Evolutionary conservation across 2,329 filamentous ascomycete genomes (phyloP).

Genomic region (Penicillium sp.): DNA sequence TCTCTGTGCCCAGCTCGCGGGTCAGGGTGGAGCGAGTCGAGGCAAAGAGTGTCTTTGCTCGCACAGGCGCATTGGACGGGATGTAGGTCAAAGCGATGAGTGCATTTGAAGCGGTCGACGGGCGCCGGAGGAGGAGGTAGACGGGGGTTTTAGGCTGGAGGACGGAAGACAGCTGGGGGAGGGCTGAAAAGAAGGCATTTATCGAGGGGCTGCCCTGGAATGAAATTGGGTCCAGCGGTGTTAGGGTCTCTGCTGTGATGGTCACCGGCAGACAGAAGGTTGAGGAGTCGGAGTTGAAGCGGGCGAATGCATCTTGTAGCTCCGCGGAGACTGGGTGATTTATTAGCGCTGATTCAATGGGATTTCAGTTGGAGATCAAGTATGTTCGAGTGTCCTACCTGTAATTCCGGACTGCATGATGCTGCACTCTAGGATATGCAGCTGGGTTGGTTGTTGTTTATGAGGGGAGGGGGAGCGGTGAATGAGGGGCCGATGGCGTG

Average conservation of each 20-base stretch:
- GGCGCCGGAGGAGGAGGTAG: conserved; percentile 54
- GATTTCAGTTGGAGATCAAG: background rate
- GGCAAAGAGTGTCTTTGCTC: conserved; percentile 59
- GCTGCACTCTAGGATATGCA: conserved; percentile 8
- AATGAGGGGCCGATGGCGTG: conserved; percentile 21
- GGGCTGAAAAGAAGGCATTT: conserved; percentile 44
- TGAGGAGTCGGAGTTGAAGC: conserved; percentile 35
- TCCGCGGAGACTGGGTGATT: conserved; percentile 36
- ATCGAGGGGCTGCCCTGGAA: conserved; percentile 34
- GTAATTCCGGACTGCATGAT: conserved; percentile 44
- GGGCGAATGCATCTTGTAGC: conserved; percentile 40
- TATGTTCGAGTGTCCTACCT: conserved; percentile 24
- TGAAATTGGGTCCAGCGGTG: conserved; percentile 32
- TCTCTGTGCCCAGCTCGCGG: conserved; percentile 53
- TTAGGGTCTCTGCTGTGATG: conserved; percentile 39
- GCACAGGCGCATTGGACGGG: conserved; percentile 54
- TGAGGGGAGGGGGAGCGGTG: conserved; percentile 18
- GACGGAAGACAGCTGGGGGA: conserved; percentile 43
- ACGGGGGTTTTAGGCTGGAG: conserved; percentile 49
- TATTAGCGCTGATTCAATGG: conserved; percentile 3
- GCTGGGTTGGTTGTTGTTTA: conserved; percentile 13
- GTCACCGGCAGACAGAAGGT: conserved; percentile 42
- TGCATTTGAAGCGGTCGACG: conserved; percentile 21
- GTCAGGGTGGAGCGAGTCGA: conserved; percentile 54
- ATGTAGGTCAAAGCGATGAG: conserved; percentile 54